phyloP scores from a whole-genome alignment of 257 asterid species.

The Voacanga thouarsii region DNA sequence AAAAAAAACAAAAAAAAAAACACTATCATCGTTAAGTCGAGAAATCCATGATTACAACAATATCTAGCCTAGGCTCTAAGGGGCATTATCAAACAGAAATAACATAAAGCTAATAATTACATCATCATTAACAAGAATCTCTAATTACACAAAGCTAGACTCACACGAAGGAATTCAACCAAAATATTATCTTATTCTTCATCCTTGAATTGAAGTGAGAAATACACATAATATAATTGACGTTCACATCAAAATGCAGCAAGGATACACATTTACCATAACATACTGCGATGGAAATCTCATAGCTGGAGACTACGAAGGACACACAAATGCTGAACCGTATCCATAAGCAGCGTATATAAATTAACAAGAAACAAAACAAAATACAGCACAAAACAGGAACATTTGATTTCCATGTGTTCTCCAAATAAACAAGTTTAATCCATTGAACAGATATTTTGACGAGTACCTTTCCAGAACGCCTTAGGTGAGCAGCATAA shows the following conservation, averaged over 20 bases:
- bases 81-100: not conserved
- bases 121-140: not conserved
- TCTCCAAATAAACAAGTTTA: no score
- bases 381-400: no score
- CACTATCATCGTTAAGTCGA: not conserved
- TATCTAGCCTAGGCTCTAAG: not conserved
- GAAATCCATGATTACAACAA: not conserved
- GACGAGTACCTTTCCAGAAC: slow-evolving; percentile 70
- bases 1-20: no score
- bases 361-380: not conserved
- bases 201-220: not conserved
- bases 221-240: not conserved
- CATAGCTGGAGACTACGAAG: not conserved
- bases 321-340: not conserved
- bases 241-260: not conserved
- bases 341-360: not conserved
- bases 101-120: not conserved
- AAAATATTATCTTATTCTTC: not conserved
- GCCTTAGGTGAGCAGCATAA: slow-evolving; percentile 73
- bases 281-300: not conserved
- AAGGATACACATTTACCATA: not conserved
- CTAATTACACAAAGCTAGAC: not conserved
- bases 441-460: not conserved
- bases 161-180: not conserved
- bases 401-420: not conserved